Percentiles rank a stretch among this genome's conserved stretches.
Conservation (phyloP, 768 basidiomycete genomes). For the Boletus pseudopeckii region DNA sequence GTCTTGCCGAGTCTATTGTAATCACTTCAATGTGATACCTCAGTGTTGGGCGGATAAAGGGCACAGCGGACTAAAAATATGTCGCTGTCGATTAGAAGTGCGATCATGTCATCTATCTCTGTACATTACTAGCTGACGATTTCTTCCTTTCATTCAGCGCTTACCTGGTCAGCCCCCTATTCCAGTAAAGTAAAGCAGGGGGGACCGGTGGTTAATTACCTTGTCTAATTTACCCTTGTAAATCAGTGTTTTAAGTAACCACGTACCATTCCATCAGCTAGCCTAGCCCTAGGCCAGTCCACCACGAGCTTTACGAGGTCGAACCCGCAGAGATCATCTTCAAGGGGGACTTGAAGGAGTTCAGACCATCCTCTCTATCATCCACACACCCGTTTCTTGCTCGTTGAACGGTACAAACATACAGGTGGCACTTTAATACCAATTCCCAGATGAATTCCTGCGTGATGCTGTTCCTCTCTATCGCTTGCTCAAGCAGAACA, state of each 20-base stretch:
- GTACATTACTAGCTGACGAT: neutral
- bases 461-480: constrained; percentile 85
- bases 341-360: constrained; percentile 65
- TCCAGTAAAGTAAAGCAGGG: neutral
- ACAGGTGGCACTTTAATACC: constrained; percentile 68
- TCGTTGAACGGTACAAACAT: neutral
- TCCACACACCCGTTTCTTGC: neutral
- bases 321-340: constrained; percentile 56
- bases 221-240: no score
- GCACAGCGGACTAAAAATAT: constrained; percentile 9
- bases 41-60: constrained; percentile 25
- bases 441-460: constrained; percentile 94
- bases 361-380: constrained; percentile 31
- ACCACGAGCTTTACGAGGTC: constrained; percentile 66
- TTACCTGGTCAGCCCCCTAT: constrained; percentile 25
- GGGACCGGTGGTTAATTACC: neutral
- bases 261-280: no score
- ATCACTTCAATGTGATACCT: neutral
- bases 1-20: neutral
- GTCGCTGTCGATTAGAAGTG: constrained; percentile 29
- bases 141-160: constrained; percentile 14
- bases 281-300: no score
- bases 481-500: constrained; percentile 51
- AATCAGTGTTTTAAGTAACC: no score
- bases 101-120: neutral